phyloP scores from a whole-genome alignment of 106 monocot genomes.

The Narthecium ossifragum region DNA sequence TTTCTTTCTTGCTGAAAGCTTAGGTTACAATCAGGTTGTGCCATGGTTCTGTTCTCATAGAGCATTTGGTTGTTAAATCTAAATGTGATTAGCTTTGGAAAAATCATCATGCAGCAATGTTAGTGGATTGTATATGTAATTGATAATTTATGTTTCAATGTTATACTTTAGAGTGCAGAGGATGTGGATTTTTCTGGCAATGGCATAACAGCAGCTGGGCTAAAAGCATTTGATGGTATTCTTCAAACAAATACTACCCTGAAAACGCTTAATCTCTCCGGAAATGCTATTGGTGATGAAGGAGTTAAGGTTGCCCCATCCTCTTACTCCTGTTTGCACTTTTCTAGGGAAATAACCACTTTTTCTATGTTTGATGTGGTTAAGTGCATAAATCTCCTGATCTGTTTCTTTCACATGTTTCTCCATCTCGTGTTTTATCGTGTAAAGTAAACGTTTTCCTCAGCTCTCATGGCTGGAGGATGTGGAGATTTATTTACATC shows the following conservation, averaged over 20 bases:
- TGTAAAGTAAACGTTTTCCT: no score
- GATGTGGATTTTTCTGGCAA: slow-evolving; percentile 96
- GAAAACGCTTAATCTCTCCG: slow-evolving; percentile 91
- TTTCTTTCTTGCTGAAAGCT: slow-evolving; percentile 93
- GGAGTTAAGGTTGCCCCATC: slow-evolving; percentile 70
- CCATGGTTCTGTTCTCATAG: slow-evolving; percentile 2
- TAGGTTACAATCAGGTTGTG: slow-evolving; percentile 91
- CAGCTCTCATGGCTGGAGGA: no score
- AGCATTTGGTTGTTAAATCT: not conserved
- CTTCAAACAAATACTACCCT: slow-evolving; percentile 77
- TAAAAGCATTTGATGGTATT: slow-evolving; percentile 96
- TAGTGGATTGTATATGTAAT: not conserved
- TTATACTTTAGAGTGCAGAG: slow-evolving; percentile 69
- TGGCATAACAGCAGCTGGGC: slow-evolving; percentile 82
- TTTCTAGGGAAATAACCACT: no score
- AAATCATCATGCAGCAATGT: no score
- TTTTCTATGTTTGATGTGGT: no score
- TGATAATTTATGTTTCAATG: not conserved
- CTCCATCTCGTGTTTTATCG: no score
- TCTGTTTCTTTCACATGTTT: no score
- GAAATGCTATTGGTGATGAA: slow-evolving; percentile 93
- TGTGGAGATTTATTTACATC: no score
- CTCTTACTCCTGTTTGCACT: not conserved
- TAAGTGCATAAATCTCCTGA: no score
- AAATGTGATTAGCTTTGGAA: not conserved